Percentiles rank a stretch among this genome's conserved stretches.
These are phyloP conservation scores for Quaeritorhiza haematococci DNA, from an alignment of 371 early-diverging fungal genomes.

Conservation along the genomic window DNA sequence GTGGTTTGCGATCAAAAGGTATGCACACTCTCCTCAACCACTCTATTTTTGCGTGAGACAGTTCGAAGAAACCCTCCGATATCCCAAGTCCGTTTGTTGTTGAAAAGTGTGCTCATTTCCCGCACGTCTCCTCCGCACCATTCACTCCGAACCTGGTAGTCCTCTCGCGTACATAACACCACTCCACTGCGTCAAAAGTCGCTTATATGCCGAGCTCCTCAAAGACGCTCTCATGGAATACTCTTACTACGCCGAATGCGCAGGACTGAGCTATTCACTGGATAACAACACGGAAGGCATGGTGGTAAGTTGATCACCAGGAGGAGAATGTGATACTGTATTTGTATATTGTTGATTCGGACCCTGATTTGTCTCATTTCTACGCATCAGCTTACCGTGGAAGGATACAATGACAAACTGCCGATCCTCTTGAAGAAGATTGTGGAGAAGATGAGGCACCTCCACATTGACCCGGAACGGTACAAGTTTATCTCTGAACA, in stretches of 20 bases:
- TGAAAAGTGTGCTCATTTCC: too few relatives aligned
- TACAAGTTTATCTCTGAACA: constrained; percentile 72
- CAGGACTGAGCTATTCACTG: constrained; percentile 72
- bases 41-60: too few relatives aligned
- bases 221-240: constrained; percentile 78
- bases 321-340: not conserved
- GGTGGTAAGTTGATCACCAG: constrained; percentile 8
- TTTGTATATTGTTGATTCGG: not conserved
- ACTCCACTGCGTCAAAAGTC: constrained; percentile 40
- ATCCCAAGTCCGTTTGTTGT: too few relatives aligned
- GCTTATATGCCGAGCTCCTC: constrained; percentile 70
- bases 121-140: too few relatives aligned
- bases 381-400: constrained; percentile 43
- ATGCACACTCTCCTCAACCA: not conserved
- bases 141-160: too few relatives aligned
- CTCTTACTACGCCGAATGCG: constrained; percentile 82
- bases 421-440: constrained; percentile 65
- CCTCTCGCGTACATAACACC: constrained; percentile 42
- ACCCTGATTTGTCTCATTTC: not conserved
- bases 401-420: constrained; percentile 85
- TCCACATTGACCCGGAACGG: constrained; percentile 58
- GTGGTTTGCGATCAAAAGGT: constrained; percentile 43
- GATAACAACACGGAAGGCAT: constrained; percentile 42
- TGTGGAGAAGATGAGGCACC: constrained; percentile 59
- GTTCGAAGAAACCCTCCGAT: too few relatives aligned